These are phyloP conservation scores for Rhodotorula taiwanensis DNA, from an alignment of 768 basidiomycete genomes.

Conservation along the genomic window DNA sequence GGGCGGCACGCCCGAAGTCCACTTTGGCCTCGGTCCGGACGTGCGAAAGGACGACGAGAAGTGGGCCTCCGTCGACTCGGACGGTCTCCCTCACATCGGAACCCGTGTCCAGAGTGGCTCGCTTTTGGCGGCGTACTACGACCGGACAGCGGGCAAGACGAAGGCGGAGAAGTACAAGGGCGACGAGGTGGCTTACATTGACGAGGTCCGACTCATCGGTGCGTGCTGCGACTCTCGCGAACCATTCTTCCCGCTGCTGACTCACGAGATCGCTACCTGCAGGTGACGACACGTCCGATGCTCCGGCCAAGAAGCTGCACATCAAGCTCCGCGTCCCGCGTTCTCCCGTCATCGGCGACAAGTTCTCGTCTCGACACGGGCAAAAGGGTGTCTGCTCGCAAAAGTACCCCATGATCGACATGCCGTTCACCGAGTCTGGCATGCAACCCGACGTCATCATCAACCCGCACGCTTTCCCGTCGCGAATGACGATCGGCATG, in stretches of 20 bases:
- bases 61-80: constrained; percentile 59
- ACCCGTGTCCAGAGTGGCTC: constrained; percentile 63
- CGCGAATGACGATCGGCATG: constrained; percentile 99
- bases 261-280: not conserved
- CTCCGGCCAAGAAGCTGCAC: constrained; percentile 84
- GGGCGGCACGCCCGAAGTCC: constrained; percentile 63
- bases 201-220: constrained; percentile 87
- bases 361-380: constrained; percentile 97
- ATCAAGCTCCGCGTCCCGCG: constrained; percentile 88
- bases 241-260: not conserved
- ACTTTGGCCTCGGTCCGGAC: constrained; percentile 77
- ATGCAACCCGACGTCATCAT: constrained; percentile 99
- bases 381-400: constrained; percentile 99
- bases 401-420: constrained; percentile 95
- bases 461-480: constrained; percentile 98
- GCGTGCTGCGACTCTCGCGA: constrained; percentile 38
- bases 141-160: constrained; percentile 75
- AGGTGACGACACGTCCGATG: constrained; percentile 82
- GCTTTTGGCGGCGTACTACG: constrained; percentile 75
- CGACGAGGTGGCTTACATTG: constrained; percentile 81
- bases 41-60: constrained; percentile 53
- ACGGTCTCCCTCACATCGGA: constrained; percentile 80
- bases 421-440: constrained; percentile 98
- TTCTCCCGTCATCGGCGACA: constrained; percentile 95
- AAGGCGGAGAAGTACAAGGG: constrained; percentile 91